Base-by-base conservation (phyloP, 2,329 filamentous ascomycete genomes). In the Thelonectria olida region DNA sequence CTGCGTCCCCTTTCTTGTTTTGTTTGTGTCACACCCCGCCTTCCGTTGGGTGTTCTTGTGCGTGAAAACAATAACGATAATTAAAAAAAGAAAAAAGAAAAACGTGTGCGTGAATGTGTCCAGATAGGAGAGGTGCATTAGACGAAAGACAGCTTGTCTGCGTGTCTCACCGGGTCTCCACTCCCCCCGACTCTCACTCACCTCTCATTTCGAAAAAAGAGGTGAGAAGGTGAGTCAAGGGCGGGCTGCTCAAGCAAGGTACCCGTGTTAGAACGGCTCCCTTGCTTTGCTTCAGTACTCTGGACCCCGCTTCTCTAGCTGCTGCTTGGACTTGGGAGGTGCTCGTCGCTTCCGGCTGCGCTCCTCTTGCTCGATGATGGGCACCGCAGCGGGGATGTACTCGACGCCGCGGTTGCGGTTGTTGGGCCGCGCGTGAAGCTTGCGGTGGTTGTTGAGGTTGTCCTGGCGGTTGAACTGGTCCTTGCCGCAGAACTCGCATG, bases 391-490 rank as follows among this genome's bases (percentile, higher is more conserved):
- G 3, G 77, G 75, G 57, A 79, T 79, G 59, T 76, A 79, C 64
- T 78, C 76, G 31, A 79, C 77, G 7, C 77, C 76, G 25, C 77
- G 74, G 54, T 79, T 79, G 48, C 76, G 73, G 70, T 67, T 76
- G 66, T 78, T 79, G 55, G 78, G 76, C 7, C 76, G 67, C 19
- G 76, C 76, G 45, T 80, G 78, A 8, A 80, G 68, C 72, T 78
- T 79, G 69, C 78, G 76, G 67, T 80, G 78, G 61, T 79, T 78
- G 70, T 79, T 79, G 31, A 79, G 75, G 66, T 80, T 79, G 63
- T 80, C 77, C 58, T 76, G 75, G 41, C 78, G 71, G 69, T 79
- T 79, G 70, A 79, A 79, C 52, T 79, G 76, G 44, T 78, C 74
- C 64, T 79, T 79, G 41, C 74, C 73, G 51, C 80, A 82, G 66